Base-by-base conservation (phyloP, 2,329 filamentous ascomycete species). In the Sarocladium kiliense region DNA sequence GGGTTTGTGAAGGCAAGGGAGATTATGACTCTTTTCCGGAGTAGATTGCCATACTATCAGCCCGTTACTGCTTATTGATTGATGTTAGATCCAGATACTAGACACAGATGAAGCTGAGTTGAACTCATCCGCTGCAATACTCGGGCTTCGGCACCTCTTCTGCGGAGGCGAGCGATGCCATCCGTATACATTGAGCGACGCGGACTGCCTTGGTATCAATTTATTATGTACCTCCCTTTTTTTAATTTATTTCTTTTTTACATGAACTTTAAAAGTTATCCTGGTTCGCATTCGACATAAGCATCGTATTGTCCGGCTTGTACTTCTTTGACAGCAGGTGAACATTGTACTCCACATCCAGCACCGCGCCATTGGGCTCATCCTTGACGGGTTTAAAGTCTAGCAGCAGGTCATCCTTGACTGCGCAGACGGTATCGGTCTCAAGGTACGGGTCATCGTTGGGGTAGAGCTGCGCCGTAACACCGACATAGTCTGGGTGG, bases 381-480 rank as follows among this genome's bases (percentile, higher is more conserved):
- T 68, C 67, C 58, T 69, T 54, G 30, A 74, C 63, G 10, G 77
- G 76, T 61, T 71, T 74, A 63, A 81, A 81, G 59, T 77, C 70
- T 14, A 80, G 69, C 2, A 80, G 62, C 3, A 81, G 65, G 49
- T 78, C 77, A 49, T 77, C 71, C 68, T 81, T 81, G 61, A 81
- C 78, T 36, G 77, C 78, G 58, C 78, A 81, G 30, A 79, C 77
- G 41, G 69, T 68, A 51, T 74, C 71, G 1, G 67, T 68, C 36
- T 68, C 66, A 25, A 91, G 76, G 66, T 89, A 88, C 50, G 81
- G 78, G 71, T 86, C 82, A 58, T 81, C 75, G 58, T 78, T 78
- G 69, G 89, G 87, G 67, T 91, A 92, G 54, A 92, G 85, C 69
- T 92, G 88, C 0, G 88, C 91, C 1, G 87, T 88, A 57, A 89